Conservation (phyloP, 306 rosid genomes). For the Corylus avellana region DNA sequence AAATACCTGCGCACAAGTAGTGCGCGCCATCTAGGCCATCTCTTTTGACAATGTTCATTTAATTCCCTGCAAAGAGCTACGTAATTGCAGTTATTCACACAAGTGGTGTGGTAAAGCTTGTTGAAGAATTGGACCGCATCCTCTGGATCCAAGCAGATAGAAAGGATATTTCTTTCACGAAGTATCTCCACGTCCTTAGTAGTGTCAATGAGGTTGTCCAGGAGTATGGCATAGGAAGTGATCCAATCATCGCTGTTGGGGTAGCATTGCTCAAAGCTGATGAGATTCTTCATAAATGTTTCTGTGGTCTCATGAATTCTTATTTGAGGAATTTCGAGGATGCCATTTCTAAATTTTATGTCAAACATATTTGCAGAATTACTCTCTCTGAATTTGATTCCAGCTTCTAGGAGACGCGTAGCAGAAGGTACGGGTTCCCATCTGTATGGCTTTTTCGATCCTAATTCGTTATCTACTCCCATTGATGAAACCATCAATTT, state of each 20-base stretch:
- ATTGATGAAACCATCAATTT: neutral
- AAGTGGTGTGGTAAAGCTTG: neutral
- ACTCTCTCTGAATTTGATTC: neutral
- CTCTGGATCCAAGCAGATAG: constrained; percentile 1
- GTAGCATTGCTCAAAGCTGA: constrained; percentile 22
- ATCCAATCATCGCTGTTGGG: neutral
- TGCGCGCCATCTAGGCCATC: too few relatives aligned
- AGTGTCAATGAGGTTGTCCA: too few relatives aligned
- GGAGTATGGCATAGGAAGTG: too few relatives aligned
- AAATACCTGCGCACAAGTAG: too few relatives aligned
- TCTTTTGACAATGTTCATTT: too few relatives aligned
- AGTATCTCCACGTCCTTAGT: too few relatives aligned
- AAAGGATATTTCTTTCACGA: neutral
- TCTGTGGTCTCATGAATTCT: constrained; percentile 21
- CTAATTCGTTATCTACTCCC: neutral
- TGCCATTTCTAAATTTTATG: neutral
- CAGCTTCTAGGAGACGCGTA: constrained; percentile 3
- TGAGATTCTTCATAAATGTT: constrained; percentile 11
- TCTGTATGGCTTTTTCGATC: too few relatives aligned
- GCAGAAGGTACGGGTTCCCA: constrained; percentile 7
- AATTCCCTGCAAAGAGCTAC: neutral
- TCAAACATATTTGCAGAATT: neutral
- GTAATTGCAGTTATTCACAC: neutral
- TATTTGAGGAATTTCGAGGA: neutral
- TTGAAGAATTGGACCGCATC: constrained; percentile 16